These are phyloP conservation scores for Psilocybe tampanensis DNA, from an alignment of 768 basidiomycete species.

Conservation along the genomic window DNA sequence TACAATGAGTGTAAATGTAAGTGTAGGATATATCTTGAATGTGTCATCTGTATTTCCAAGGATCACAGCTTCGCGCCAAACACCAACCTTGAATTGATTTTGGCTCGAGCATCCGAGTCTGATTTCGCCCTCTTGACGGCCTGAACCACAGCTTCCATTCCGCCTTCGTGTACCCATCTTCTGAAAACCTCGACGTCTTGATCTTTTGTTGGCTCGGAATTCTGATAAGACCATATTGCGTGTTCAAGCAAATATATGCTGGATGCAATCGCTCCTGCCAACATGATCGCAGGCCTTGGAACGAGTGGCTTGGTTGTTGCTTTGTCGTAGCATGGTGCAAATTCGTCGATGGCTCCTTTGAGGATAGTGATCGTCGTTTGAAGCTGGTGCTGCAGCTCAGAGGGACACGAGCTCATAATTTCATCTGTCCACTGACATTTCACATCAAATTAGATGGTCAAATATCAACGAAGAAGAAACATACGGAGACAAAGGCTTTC, in stretches of 20 bases:
- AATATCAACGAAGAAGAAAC: background rate
- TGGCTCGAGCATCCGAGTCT: constrained; percentile 23
- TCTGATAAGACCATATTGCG: constrained; percentile 55
- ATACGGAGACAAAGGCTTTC: constrained; percentile 51
- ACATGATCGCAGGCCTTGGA: constrained; percentile 58
- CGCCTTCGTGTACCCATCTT: constrained; percentile 53
- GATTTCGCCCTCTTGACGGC: constrained; percentile 34
- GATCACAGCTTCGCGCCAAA: constrained; percentile 30
- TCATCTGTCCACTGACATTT: constrained; percentile 54
- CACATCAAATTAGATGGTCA: background rate
- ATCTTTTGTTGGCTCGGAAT: constrained; percentile 28
- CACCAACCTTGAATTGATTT: constrained; percentile 34
- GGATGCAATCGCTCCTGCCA: constrained; percentile 58
- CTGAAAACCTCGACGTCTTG: constrained; percentile 54
- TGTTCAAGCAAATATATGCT: constrained; percentile 68
- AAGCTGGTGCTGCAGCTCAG: constrained; percentile 29
- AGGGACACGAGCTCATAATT: constrained; percentile 45
- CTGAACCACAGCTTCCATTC: constrained; percentile 36
- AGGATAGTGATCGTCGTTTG: constrained; percentile 34
- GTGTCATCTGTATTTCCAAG: background rate
- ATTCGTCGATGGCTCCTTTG: constrained; percentile 37
- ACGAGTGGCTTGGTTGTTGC: constrained; percentile 46
- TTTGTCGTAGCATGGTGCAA: constrained; percentile 41
- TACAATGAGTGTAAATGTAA: background rate
- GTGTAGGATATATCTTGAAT: constrained; percentile 8